Evolutionary conservation across 108 stramenopile species (phyloP), one percentile per base, ranked within the genome.

Genomic region (Cyclostephanos tholiformis): DNA sequence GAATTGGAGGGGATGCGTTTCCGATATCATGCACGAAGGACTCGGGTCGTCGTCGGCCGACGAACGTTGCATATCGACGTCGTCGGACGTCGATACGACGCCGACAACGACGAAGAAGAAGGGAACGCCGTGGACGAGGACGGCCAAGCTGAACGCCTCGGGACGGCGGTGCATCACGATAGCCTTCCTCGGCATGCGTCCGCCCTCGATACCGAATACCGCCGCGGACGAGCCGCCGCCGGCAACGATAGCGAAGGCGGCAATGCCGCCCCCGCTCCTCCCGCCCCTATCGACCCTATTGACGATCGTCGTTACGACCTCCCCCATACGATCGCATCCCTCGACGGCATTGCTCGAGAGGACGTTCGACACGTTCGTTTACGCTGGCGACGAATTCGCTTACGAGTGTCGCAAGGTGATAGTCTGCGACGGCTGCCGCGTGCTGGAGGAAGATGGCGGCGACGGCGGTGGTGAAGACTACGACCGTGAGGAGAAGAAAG

Each of bases 261-360:
- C 72, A 39, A 35, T 43, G 65, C 0, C 12, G 17, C 25, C 38
- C 17, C 63, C 48, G 7, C 39, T 29, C 16, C 51, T 27, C n/a
- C 69, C 25, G 46, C 80, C 86, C 11, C 48, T 94, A 46, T 74
- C 86, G 32, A 83, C 91, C 43, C 53, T 94, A 16, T 69, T 95
- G 26, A 95, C 95, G 2, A 85, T 95, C 22, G 65, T 95, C 50
- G 84, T 95, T 0, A 91, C 91, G 27, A 95, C 95, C 53, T 89
- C 88, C 13, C 95, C 95, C 25, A 91, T 93, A 41, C 84, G 84
- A 43, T 89, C 89, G 6, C 87, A 95, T 80, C 95, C 95, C 11
- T 91, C 91, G 2, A 91, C 91, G 20, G 85, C 87, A 71, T 63
- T 95, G 46, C 53, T 95, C 20, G 89, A 95, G 65, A 68, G 71